Evolutionary conservation across 345 rosid genomes (phyloP), one percentile per base, ranked within the genome.

Genomic region (Melaleuca quinquenervia): DNA sequence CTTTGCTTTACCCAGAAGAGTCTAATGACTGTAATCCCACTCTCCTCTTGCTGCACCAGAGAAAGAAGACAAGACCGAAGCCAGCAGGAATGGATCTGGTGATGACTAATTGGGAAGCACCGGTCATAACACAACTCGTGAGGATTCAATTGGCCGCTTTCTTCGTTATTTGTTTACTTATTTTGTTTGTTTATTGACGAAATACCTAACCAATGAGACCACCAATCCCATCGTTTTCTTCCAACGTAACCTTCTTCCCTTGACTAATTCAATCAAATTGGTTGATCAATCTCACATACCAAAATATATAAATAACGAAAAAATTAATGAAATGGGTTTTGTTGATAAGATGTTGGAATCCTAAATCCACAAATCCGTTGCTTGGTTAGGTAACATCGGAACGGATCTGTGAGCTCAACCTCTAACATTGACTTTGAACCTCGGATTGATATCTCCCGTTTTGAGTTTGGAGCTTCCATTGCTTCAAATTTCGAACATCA

Each of bases 21-120:
- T 14, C 41, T 27, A n/a, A 60, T 60, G n/a, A n/a, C n/a, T n/a
- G n/a, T n/a, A n/a, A n/a, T n/a, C 70, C 36, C 36, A 0, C 41
- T 27, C 0, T 36, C 4, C 20, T 16, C 74, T 27, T 29, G 21
- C 75, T 7, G 10, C 3, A 16, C 8, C 21, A 11, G 6, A 15
- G 76, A 62, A 29, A 13, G 22, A 62, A 32, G 76, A 29, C 76
- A 62, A 29, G 29, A 29, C 44, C 22, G 76, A 1, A 29, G 76
- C 76, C 76, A 14, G 76, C 11, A 10, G 18, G 44, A 36, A 64
- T 8, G 76, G 29, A 29, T 64, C 3, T 15, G 1, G 1, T 15
- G 44, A 62, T 11, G 44, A 64, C 76, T 32, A 9, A 18, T 70
- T 70, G 36, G 78, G 48, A 2, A 70, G 78, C 48, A 70, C 70